These are phyloP conservation scores for Teratosphaeria zuluensis DNA, from an alignment of 2,329 filamentous ascomycete species.

Conservation along the genomic window DNA sequence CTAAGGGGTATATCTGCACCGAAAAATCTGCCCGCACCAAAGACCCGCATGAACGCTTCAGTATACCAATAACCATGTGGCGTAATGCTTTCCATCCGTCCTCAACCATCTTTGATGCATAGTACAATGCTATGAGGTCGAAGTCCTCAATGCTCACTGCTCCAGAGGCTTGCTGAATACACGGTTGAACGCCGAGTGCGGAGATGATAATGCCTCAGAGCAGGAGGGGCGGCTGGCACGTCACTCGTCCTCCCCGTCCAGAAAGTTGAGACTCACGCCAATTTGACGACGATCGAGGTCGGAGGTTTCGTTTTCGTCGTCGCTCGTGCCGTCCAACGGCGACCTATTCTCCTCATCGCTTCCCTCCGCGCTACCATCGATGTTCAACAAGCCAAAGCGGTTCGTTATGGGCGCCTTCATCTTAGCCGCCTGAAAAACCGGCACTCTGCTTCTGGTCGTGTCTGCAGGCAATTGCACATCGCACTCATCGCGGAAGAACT, in stretches of 20 bases:
- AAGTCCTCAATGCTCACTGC: not conserved
- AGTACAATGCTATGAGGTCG: not conserved
- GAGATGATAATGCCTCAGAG: not conserved
- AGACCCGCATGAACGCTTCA: not conserved
- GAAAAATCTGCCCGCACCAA: not conserved
- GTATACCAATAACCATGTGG: not conserved
- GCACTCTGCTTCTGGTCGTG: conserved; percentile 20
- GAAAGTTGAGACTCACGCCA: conserved; percentile 17
- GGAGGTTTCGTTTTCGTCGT: conserved; percentile 7
- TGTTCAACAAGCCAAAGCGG: conserved; percentile 51
- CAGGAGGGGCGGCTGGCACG: not conserved
- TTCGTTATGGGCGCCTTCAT: conserved; percentile 42
- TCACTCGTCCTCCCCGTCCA: conserved; percentile 1
- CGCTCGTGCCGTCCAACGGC: conserved; percentile 6
- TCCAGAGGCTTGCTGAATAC: not conserved
- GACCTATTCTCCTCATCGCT: conserved; percentile 15
- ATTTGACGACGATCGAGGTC: conserved; percentile 1
- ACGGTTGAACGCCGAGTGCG: not conserved
- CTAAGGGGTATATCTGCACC: conserved; percentile 1
- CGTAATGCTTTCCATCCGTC: not conserved
- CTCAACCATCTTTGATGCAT: not conserved
- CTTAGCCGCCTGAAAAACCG: conserved; percentile 17
- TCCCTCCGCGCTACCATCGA: conserved; percentile 31
- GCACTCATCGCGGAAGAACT: conserved; percentile 66
- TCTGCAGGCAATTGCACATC: conserved; percentile 42